A percentile compares a stretch with the other conserved stretches of the same genome.
phyloP scores from a whole-genome alignment of 257 asterid species.

The Solanum gandarillasii region DNA sequence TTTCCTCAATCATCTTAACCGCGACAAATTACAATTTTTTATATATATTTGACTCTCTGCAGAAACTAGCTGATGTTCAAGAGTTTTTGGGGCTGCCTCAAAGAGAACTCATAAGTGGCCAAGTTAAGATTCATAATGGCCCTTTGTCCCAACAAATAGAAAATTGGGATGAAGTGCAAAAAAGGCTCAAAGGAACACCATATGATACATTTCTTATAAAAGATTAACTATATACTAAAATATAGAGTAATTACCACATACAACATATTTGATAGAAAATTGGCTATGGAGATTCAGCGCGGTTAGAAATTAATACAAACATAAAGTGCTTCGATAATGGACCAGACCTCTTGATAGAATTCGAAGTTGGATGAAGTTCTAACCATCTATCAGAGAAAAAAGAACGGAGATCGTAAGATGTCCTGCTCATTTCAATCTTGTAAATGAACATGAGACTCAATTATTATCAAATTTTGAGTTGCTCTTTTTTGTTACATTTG shows the following conservation, averaged over 20 bases:
- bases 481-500: neutral
- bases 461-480: neutral
- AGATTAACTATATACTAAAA: conserved; percentile 11
- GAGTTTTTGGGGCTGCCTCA: conserved; percentile 58
- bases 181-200: conserved; percentile 44
- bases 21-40: neutral
- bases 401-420: neutral
- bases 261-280: neutral
- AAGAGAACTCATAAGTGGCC: conserved; percentile 52
- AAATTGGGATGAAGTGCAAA: conserved; percentile 46
- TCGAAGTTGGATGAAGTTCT: neutral
- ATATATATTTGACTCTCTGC: neutral
- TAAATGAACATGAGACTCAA: neutral
- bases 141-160: conserved; percentile 33
- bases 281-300: neutral
- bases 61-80: conserved; percentile 67
- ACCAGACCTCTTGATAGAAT: neutral
- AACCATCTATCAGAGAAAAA: neutral
- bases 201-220: conserved; percentile 26
- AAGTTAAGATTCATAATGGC: conserved; percentile 72
- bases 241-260: neutral
- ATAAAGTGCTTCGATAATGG: neutral
- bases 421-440: neutral
- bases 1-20: neutral
- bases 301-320: neutral